Conservation (phyloP, 2,329 filamentous ascomycete species). For the Scedosporium dehoogii region DNA sequence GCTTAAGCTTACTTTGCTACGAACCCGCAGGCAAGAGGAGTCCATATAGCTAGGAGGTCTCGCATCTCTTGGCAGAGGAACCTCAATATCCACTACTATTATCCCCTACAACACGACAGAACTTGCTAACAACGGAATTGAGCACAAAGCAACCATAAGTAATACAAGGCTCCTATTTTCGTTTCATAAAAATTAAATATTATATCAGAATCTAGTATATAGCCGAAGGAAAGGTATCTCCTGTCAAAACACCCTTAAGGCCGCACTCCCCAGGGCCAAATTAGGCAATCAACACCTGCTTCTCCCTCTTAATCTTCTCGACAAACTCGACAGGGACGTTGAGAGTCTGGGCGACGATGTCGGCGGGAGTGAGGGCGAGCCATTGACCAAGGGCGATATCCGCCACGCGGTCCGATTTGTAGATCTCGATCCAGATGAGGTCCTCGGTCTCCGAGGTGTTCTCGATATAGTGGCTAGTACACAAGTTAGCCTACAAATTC, state of each 20-base stretch:
- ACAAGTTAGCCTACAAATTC: not conserved
- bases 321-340: conserved; percentile 50
- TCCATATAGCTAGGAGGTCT: too few species aligned
- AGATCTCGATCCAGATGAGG: conserved; percentile 59
- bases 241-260: not conserved
- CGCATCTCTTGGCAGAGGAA: too few species aligned
- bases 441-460: conserved; percentile 55
- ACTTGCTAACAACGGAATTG: too few species aligned
- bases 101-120: too few species aligned
- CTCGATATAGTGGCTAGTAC: conserved; percentile 54
- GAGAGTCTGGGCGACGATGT: conserved; percentile 49
- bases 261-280: too few species aligned
- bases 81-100: too few species aligned
- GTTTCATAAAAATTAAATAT: too few species aligned
- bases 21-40: too few species aligned
- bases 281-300: conserved; percentile 41
- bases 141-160: too few species aligned
- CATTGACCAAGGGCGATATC: conserved; percentile 61
- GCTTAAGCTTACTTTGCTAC: too few species aligned
- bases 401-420: conserved; percentile 56
- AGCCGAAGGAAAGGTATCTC: not conserved
- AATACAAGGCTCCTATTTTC: too few species aligned
- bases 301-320: conserved; percentile 50
- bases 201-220: not conserved
- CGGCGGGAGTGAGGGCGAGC: conserved; percentile 56